phyloP scores from a whole-genome alignment of 768 basidiomycete genomes.

The Naganishia friedmannii region DNA sequence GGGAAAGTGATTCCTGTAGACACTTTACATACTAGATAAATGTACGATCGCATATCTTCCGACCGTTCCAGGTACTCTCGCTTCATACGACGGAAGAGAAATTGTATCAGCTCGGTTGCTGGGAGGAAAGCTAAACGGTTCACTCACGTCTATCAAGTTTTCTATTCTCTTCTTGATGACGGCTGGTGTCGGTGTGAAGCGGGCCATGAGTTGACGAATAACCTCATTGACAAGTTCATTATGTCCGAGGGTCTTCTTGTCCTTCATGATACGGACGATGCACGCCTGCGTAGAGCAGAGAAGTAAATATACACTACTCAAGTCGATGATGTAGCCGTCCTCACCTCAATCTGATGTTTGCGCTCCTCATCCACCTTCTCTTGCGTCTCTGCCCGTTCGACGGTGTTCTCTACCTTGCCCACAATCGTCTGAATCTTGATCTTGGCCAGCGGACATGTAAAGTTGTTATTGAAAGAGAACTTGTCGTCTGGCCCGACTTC shows the following conservation, averaged over 20 bases:
- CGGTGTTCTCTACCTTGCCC: conserved; percentile 76
- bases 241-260: conserved; percentile 81
- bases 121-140: not conserved
- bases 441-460: conserved; percentile 75
- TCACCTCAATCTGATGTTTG: conserved; percentile 80
- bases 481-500: conserved; percentile 72
- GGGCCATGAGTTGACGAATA: conserved; percentile 73
- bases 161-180: conserved; percentile 93
- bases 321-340: conserved; percentile 33
- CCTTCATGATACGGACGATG: conserved; percentile 96
- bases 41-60: conserved; percentile 81
- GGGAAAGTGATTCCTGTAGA: not conserved
- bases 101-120: not conserved
- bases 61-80: conserved; percentile 85
- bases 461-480: conserved; percentile 84
- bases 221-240: conserved; percentile 87
- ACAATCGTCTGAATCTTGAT: conserved; percentile 91
- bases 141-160: conserved; percentile 78
- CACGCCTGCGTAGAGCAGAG: conserved; percentile 65
- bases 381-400: conserved; percentile 85
- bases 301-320: not conserved
- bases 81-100: conserved; percentile 54
- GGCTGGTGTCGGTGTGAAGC: conserved; percentile 81
- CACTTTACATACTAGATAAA: conserved; percentile 60
- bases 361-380: conserved; percentile 89